Conservation (phyloP, 768 basidiomycete genomes). For the Termitomyces sp. region DNA sequence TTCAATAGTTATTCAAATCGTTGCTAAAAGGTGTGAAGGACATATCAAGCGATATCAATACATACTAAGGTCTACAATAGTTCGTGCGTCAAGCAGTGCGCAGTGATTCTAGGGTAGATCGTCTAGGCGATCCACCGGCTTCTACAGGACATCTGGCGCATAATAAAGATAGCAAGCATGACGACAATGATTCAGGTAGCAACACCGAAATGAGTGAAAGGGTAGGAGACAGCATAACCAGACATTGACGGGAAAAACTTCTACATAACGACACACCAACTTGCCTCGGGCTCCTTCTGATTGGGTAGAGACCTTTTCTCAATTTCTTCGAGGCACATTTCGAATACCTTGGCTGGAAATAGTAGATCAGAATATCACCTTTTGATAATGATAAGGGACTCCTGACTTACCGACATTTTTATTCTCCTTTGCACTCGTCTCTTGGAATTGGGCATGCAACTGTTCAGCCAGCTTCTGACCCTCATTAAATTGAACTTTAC, state of each 20-base stretch:
- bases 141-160: conserved; percentile 4
- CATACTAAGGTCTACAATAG: conserved; percentile 13
- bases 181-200: neutral
- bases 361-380: conserved; percentile 1
- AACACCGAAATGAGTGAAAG: conserved; percentile 3
- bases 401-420: conserved; percentile 76
- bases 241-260: neutral
- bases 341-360: conserved; percentile 70
- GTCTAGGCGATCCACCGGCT: conserved; percentile 3
- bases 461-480: conserved; percentile 69
- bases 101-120: conserved; percentile 7
- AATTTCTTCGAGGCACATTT: conserved; percentile 78
- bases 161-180: neutral
- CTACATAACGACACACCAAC: conserved; percentile 37
- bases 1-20: neutral
- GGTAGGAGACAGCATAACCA: neutral
- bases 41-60: conserved; percentile 9
- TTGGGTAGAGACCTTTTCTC: conserved; percentile 65
- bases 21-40: neutral
- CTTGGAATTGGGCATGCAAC: conserved; percentile 76
- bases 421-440: conserved; percentile 86
- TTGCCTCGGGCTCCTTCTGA: conserved; percentile 32
- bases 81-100: conserved; percentile 6
- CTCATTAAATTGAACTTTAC: conserved; percentile 73
- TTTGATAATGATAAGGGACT: neutral